Conservation (phyloP, 805 yeast species). For the Kuraishia ogatae region DNA sequence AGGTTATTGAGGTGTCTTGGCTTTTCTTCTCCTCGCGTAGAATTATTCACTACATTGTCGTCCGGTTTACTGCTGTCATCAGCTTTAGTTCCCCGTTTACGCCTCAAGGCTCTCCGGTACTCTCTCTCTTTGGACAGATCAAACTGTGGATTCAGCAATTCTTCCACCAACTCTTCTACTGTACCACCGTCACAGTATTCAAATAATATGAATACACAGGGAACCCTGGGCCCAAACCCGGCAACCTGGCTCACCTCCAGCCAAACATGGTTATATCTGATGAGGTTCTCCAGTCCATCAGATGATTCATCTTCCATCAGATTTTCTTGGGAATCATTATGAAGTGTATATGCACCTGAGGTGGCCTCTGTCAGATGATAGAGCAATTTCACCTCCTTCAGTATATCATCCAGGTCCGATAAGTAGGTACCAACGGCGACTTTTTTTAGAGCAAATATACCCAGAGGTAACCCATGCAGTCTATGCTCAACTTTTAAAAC, state of each 20-base stretch:
- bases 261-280: constrained; percentile 90
- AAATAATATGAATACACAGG: constrained; percentile 67
- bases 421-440: constrained; percentile 76
- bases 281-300: constrained; percentile 42
- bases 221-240: constrained; percentile 45
- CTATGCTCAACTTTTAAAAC: constrained; percentile 80
- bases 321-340: constrained; percentile 1
- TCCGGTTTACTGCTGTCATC: constrained; percentile 6
- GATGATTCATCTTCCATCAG: constrained; percentile 5
- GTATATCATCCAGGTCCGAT: constrained; percentile 57
- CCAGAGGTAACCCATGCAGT: constrained; percentile 63
- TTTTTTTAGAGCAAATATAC: constrained; percentile 77
- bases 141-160: constrained; percentile 25
- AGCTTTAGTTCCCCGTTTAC: constrained; percentile 2
- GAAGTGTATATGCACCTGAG: neutral
- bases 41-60: neutral
- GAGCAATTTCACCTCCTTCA: constrained; percentile 71
- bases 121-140: constrained; percentile 28
- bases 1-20: constrained; percentile 31
- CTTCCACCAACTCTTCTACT: constrained; percentile 53
- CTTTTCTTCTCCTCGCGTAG: neutral
- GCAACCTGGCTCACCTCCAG: constrained; percentile 53
- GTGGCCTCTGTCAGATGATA: constrained; percentile 35
- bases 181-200: constrained; percentile 90
- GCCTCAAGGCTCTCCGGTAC: constrained; percentile 15